Evolutionary conservation across 1,284 basidiomycete species (phyloP), one percentile per base, ranked within the genome.

Genomic region (Trametes polyzona): DNA sequence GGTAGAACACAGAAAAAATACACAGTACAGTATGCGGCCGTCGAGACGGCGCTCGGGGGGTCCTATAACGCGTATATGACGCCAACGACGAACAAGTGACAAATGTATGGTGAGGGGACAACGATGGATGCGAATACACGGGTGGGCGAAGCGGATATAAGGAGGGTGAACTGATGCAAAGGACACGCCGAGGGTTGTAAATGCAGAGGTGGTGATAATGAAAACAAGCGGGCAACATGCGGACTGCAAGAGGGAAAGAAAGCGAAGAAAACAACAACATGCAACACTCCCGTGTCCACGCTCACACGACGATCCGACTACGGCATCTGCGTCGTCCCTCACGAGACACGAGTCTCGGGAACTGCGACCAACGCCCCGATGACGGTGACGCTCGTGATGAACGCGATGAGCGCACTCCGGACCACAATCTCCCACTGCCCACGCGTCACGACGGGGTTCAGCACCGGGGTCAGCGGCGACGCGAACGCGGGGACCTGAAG

Each of bases 401-500:
- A 26, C 12, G 71, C 65, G 1, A 78, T 55, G 4, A 69, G 14
- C 35, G 68, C 75, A 30, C 80, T 79, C 29, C 80, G 65, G 41
- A 83, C 69, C 17, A 83, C 79, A 23, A 84, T 78, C 72, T 92
- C 89, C 90, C 90, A 92, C 65, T 92, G 90, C 4, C 84, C 88
- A 12, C 90, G 78, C 50, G 83, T 79, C 46, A 92, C 82, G 51
- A 87, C 76, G n/a, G 87, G 86, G 59, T 80, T 88, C 44, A 88
- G 76, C 26, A 92, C 77, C 39, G 77, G 79, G 41, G 90, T 91
- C 50, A 92, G 72, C 26, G 88, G 87, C 23, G 80, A 74, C 17
- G 83, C 79, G 60, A 92, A 91, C 55, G 86, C 84, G 2, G 88
- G 88, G 7, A 90, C 88, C 23, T 79, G 74, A 49, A 78, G 78